Evolutionary conservation across 129 eudicot genomes (phyloP).

Genomic region (Kitagawia praeruptora): DNA sequence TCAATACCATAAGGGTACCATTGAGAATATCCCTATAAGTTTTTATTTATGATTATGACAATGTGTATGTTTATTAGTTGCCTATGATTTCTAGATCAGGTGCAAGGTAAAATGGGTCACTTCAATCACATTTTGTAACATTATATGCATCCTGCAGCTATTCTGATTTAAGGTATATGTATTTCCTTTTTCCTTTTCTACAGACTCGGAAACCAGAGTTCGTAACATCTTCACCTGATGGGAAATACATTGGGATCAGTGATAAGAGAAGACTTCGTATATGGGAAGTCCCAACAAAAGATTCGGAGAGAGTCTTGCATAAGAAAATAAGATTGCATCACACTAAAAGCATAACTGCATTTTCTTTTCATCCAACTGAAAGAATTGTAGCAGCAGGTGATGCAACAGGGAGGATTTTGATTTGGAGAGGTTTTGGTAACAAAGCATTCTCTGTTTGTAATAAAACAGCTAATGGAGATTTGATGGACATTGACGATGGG

Average conservation of each 20-base stretch:
- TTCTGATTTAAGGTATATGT: neutral
- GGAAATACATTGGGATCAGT: constrained; percentile 53
- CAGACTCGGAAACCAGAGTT: constrained; percentile 57
- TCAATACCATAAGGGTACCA: no score
- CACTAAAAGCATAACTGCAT: constrained; percentile 45
- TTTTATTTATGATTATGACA: neutral
- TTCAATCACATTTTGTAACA: neutral
- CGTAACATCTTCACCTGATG: constrained; percentile 45
- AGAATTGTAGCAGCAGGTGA: constrained; percentile 90
- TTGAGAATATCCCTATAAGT: no score
- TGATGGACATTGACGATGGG: constrained; percentile 41
- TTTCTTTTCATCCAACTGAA: constrained; percentile 89
- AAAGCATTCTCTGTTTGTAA: constrained; percentile 29
- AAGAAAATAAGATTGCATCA: constrained; percentile 69
- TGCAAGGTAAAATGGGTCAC: neutral
- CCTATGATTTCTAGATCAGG: neutral
- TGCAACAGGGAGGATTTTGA: constrained; percentile 77
- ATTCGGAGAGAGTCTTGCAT: constrained; percentile 24
- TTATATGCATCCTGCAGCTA: neutral
- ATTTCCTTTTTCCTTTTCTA: neutral
- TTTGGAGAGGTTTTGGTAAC: constrained; percentile 84
- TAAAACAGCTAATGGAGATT: constrained; percentile 23
- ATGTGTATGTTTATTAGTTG: neutral
- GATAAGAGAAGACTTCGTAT: constrained; percentile 61
- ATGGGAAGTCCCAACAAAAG: constrained; percentile 81